Conservation (phyloP, 768 basidiomycete species). For the Hericium erinaceus region DNA sequence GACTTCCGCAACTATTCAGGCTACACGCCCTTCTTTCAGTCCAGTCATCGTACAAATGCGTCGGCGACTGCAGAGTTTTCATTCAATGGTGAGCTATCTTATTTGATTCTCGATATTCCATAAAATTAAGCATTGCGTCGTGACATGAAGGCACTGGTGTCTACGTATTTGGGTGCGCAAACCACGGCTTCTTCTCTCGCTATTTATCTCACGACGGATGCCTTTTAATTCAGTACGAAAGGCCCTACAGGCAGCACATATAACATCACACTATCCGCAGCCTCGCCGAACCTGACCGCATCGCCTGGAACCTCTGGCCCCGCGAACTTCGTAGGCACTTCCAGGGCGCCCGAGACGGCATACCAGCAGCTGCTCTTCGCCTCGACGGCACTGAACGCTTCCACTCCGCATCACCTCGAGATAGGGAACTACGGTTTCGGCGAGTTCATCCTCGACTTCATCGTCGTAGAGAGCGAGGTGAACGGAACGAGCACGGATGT, state of each 20-base stretch:
- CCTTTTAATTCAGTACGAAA: not conserved
- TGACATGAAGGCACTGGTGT: not conserved
- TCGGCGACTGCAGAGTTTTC: not conserved
- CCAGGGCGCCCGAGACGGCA: not conserved
- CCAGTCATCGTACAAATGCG: not conserved
- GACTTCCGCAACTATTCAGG: not conserved
- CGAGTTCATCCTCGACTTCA: not conserved
- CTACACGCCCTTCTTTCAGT: not conserved
- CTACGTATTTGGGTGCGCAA: constrained; percentile 1
- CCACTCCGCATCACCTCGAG: not conserved
- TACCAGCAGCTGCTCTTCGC: not conserved
- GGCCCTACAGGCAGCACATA: not conserved
- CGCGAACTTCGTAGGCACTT: not conserved
- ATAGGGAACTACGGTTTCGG: not conserved
- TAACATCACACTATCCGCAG: not conserved
- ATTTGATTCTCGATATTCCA: no score
- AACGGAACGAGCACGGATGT: not conserved
- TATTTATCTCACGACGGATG: no score
- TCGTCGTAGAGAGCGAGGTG: not conserved
- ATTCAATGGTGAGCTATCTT: constrained; percentile 1
- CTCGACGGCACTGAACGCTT: not conserved
- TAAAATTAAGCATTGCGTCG: not conserved
- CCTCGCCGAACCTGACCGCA: not conserved
- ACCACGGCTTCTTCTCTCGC: not conserved
- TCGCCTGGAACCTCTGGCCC: not conserved